These are phyloP conservation scores for Heimioporus sp. DNA, from an alignment of 768 basidiomycete genomes.

Conservation along the genomic window DNA sequence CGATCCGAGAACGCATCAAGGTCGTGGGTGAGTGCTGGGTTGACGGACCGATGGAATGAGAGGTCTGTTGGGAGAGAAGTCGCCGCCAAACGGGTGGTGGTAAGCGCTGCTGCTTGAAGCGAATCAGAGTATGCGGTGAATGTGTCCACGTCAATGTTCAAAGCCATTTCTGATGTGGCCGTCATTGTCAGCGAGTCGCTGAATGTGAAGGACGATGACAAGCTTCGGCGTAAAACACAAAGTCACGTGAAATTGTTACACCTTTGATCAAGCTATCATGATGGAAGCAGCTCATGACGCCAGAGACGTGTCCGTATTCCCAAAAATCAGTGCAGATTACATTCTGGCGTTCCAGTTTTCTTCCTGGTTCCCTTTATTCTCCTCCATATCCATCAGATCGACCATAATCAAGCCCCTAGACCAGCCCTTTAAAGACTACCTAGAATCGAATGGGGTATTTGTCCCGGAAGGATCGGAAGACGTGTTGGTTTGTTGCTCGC, in stretches of 20 bases:
- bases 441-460: constrained; percentile 82
- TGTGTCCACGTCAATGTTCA: constrained; percentile 18
- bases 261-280: not conserved
- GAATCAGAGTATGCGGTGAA: constrained; percentile 56
- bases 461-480: constrained; percentile 82
- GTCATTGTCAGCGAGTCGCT: constrained; percentile 12
- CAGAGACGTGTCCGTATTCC: constrained; percentile 38
- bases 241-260: constrained; percentile 6
- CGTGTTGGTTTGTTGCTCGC: constrained; percentile 44
- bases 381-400: constrained; percentile 63
- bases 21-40: constrained; percentile 62
- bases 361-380: constrained; percentile 77
- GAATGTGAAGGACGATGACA: not conserved
- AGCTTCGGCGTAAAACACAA: not conserved
- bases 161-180: not conserved
- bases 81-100: constrained; percentile 60
- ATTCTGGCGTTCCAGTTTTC: constrained; percentile 80
- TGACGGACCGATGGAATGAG: constrained; percentile 86
- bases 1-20: constrained; percentile 68
- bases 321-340: constrained; percentile 46
- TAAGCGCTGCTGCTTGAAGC: constrained; percentile 60
- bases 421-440: constrained; percentile 62
- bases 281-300: not conserved
- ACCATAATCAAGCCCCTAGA: constrained; percentile 71
- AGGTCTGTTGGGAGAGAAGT: constrained; percentile 69